These are phyloP conservation scores for Nectriaceae sp. DNA, from an alignment of 2,329 filamentous ascomycete species.

Conservation along the genomic window DNA sequence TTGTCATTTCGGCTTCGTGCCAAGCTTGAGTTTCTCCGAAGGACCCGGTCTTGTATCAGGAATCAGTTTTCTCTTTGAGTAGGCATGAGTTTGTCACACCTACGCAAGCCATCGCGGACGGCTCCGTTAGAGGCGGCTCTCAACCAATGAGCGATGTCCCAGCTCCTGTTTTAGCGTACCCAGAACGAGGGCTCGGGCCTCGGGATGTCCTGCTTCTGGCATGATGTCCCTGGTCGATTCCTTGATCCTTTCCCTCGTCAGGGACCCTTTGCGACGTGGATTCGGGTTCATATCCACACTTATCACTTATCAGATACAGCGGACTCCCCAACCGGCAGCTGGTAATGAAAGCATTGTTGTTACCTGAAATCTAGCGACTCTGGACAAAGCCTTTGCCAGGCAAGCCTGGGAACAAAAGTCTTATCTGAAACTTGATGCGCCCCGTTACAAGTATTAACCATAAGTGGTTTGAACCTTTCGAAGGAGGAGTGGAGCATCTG, in stretches of 20 bases:
- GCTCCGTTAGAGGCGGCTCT: constrained; percentile 8
- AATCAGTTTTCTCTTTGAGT: not conserved
- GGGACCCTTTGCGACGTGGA: not conserved
- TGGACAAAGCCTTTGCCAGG: too few relatives aligned
- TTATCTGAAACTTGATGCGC: too few relatives aligned
- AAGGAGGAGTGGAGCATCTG: not conserved
- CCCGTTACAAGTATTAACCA: too few relatives aligned
- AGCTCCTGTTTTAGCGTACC: constrained; percentile 28
- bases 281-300: not conserved
- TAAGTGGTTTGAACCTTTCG: too few relatives aligned
- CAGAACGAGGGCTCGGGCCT: constrained; percentile 33
- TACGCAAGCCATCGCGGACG: constrained; percentile 5
- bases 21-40: constrained; percentile 2
- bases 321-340: not conserved
- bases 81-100: constrained; percentile 2
- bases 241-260: constrained; percentile 8
- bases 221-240: constrained; percentile 21
- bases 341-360: too few relatives aligned
- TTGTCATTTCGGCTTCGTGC: not conserved
- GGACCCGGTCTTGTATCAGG: constrained; percentile 10
- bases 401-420: too few relatives aligned
- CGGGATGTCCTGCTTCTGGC: constrained; percentile 33
- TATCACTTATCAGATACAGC: constrained; percentile 1
- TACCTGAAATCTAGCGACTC: too few relatives aligned
- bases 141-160: constrained; percentile 32